Evolutionary conservation across 768 basidiomycete genomes (phyloP), one percentile per base, ranked within the genome.

Genomic region (Omphalotus guepiniiformis): DNA sequence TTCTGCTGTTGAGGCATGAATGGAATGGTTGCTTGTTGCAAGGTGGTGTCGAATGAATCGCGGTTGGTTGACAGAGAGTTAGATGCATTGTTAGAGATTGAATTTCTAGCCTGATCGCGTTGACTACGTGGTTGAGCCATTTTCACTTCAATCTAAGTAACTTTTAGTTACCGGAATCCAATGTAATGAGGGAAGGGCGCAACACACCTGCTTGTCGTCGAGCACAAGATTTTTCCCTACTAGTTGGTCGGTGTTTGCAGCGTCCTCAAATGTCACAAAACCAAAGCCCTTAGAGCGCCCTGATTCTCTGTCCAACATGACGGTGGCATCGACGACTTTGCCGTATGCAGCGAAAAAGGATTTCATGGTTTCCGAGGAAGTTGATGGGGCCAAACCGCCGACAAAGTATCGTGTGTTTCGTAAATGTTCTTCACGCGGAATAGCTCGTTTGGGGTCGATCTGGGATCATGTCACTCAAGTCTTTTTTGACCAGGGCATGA

Each of bases 361-460:
- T 27, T 78, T 75, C 76, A 92, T 81, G 2, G 78, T 73, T 19
- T 88, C 86, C 5, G 82, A 78, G 0, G 82, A 87, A 29, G 88
- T 85, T 5, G 66, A 61, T 1, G 83, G 74, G 0, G 86, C 73
- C 3, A 92, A 71, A 13, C 87, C 85, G 11, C 89, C 88, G 3
- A 92, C 85, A 55, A 92, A 92, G 56, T 89, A 83, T 42, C 89
- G 85, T 28, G 85, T 82, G 47, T 85, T 85, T 16, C 80, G 68
- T 39, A 82, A 63, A 57, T 89, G 88, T 54, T 91, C 89, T 60
- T 87, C 82, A 39, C 88, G 77, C 6, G 89, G 89, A 48, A 92
- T 90, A 0, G 89, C 89, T 32, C 88, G 81, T 64, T 92, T 92
- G 3, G 89, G 89, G 58, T 92, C 89, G 57, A 92, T 92, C 88